Evolutionary conservation across 108 stramenopile species (phyloP).

Genomic region (Conticribra guillardii): DNA sequence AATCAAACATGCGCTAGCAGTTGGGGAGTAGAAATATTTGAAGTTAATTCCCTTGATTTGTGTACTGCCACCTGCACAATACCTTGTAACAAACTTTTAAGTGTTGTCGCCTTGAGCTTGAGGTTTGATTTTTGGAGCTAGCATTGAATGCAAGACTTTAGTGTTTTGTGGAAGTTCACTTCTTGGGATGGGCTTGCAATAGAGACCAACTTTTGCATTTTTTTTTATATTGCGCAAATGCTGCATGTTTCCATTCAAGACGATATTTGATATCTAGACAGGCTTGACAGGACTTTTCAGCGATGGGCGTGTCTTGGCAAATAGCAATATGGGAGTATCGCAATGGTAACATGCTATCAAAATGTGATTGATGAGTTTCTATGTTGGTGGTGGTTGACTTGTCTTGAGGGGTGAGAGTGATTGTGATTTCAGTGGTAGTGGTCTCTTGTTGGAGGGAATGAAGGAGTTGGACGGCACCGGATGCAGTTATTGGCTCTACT

Average conservation of each 20-base stretch:
- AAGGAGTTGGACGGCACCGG: not conserved
- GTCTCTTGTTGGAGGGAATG: not conserved
- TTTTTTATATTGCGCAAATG: conserved; percentile 4
- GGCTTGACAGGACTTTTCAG: not conserved
- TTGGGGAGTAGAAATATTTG: conserved; percentile 9
- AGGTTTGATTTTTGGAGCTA: conserved; percentile 5
- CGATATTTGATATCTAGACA: conserved; percentile 7
- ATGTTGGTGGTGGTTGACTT: not conserved
- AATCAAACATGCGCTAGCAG: not conserved
- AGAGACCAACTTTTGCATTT: not conserved
- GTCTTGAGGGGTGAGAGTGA: not conserved
- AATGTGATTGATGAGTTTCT: not conserved
- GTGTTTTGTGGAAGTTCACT: not conserved
- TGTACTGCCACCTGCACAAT: conserved; percentile 12
- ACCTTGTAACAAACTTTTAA: conserved; percentile 4
- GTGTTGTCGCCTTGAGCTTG: not conserved
- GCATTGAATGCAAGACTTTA: not conserved
- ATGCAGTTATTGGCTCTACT: not conserved
- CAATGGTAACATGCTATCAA: not conserved
- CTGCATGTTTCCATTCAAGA: conserved; percentile 1
- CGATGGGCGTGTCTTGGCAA: not conserved
- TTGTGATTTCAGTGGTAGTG: not conserved
- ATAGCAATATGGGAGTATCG: not conserved
- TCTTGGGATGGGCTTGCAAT: conserved; percentile 3
- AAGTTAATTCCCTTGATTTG: conserved; percentile 18